phyloP scores from a whole-genome alignment of 83 land plant genomes.

The Diphasiastrum complanatum region DNA sequence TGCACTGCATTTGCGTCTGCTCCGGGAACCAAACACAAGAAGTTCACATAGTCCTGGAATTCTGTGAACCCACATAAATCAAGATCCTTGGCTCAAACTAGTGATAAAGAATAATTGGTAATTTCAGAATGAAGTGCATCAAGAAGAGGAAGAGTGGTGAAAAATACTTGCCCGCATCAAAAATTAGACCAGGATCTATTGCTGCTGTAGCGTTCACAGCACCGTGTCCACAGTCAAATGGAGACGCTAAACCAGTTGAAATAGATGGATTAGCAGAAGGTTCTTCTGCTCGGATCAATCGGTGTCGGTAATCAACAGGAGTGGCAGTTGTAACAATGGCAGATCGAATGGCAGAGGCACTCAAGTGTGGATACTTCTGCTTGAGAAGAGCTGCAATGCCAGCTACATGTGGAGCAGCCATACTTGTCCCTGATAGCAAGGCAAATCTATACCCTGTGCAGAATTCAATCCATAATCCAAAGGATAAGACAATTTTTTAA shows the following conservation, averaged over 20 bases:
- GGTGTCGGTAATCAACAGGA: conserved; percentile 37
- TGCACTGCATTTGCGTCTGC: conserved; percentile 29
- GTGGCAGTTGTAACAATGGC: conserved; percentile 68
- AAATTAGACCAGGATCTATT: conserved; percentile 67
- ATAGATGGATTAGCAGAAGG: conserved; percentile 5
- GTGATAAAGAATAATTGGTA: background rate
- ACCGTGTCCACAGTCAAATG: conserved; percentile 65
- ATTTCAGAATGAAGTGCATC: background rate
- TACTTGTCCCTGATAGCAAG: conserved; percentile 76
- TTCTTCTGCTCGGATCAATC: conserved; percentile 53
- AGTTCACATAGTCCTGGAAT: conserved; percentile 58
- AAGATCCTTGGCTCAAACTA: background rate
- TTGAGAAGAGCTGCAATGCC: conserved; percentile 69
- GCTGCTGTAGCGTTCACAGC: conserved; percentile 50
- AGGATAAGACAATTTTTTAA: no score
- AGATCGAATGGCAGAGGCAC: conserved; percentile 66
- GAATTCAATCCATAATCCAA: no score
- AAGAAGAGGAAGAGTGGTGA: background rate
- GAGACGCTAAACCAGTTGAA: conserved; percentile 35
- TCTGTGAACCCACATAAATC: conserved; percentile 21
- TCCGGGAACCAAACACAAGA: conserved; percentile 60
- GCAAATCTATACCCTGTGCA: conserved; percentile 48
- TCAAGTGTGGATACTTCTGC: conserved; percentile 59
- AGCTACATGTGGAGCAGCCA: conserved; percentile 80
- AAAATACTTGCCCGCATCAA: conserved; percentile 20